Percentiles rank a stretch among this genome's conserved stretches.
Conservation (phyloP, 148 eudicot species). For the Cornus florida region DNA sequence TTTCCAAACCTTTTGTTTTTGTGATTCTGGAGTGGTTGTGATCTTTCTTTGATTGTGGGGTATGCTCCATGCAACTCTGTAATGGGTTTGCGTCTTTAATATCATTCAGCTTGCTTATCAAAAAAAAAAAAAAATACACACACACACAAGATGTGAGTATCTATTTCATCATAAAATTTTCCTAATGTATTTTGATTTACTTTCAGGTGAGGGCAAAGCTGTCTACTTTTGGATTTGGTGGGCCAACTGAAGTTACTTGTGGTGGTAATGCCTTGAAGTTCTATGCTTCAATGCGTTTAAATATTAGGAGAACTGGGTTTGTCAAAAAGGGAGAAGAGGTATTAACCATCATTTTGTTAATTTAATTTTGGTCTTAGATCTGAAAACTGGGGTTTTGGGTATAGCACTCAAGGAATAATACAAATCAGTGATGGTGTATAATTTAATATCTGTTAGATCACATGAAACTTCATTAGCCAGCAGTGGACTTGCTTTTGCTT, state of each 20-base stretch:
- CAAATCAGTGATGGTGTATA: too few species aligned
- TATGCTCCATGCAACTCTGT: neutral
- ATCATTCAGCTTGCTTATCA: too few species aligned
- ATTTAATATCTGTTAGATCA: too few species aligned
- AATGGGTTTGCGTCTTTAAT: too few species aligned
- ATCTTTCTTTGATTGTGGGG: neutral
- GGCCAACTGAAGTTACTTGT: slow-evolving; percentile 89
- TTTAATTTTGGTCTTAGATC: slow-evolving; percentile 1
- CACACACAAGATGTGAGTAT: neutral
- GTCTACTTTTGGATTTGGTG: slow-evolving; percentile 80
- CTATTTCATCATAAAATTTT: neutral
- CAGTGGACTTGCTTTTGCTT: too few species aligned
- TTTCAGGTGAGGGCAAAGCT: slow-evolving; percentile 77
- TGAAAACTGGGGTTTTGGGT: too few species aligned
- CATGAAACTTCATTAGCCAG: too few species aligned
- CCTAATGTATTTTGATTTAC: slow-evolving; percentile 13
- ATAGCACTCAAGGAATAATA: too few species aligned
- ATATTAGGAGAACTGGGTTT: slow-evolving; percentile 69
- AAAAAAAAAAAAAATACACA: too few species aligned
- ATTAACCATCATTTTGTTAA: slow-evolving; percentile 15
- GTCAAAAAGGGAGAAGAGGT: slow-evolving; percentile 99
- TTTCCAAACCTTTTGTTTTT: neutral
- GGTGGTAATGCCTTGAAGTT: slow-evolving; percentile 99
- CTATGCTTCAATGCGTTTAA: slow-evolving; percentile 90
- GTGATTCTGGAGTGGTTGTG: neutral